Evolutionary conservation across 768 basidiomycete genomes (phyloP), one percentile per base, ranked within the genome.

Genomic region (Cyclocybe aegerita): DNA sequence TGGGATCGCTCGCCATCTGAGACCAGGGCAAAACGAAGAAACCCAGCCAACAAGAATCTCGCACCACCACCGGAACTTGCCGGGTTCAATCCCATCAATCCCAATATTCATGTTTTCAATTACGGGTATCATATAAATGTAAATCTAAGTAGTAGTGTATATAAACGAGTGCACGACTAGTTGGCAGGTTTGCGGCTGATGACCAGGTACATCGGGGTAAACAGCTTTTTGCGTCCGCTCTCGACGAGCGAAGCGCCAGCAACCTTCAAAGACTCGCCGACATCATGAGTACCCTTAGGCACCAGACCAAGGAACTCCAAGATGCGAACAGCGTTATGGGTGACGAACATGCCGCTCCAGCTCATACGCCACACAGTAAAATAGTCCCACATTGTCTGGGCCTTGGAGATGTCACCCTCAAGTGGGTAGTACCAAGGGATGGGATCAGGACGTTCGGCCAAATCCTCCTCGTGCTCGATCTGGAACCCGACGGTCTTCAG

Each of bases 341-440:
- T 93, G 46, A 97, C 78, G 38, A 93, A 66, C 64, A 81, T 81
- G 16, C 97, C 97, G 53, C 86, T 84, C 80, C 81, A 85, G 69
- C 90, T 93, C 77, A 90, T 96, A 46, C 95, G 79, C 87, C 88
- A 92, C 33, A 91, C 88, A 8, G 87, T 90, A 57, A 93, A 73
- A 56, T 84, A 85, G 66, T 98, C 97, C 90, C 93, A 97, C 33
- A 83, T 63, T 1, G 95, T 98, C 74, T 99, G 96, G 2, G 93
- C 89, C 70, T 98, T 97, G 55, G 71, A 62, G 55, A 97, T 77
- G 67, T 99, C 92, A 55, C 97, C 96, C 69, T 97, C 94, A 23
- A 98, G 79, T 0, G 95, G 94, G 70, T 98, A 98, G 71, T 95
- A 99, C 97, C 97, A 99, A 0, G 86, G 83, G 34, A 92, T 71